These are phyloP conservation scores for Nepenthes mirabilis DNA, from an alignment of 148 eudicot genomes.

Conservation along the genomic window DNA sequence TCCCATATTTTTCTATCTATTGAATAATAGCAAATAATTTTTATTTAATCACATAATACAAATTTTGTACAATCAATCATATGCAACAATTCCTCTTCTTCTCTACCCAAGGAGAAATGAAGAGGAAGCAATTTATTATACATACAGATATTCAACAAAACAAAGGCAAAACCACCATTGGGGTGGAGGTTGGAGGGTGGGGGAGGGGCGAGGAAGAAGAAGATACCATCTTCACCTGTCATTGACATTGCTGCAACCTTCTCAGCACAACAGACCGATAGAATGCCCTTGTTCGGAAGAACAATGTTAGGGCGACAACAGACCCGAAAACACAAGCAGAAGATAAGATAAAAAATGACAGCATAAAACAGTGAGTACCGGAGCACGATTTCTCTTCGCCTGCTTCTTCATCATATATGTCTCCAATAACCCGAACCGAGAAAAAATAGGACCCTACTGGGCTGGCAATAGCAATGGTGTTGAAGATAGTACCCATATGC, in stretches of 20 bases:
- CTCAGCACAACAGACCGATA: constrained; percentile 37
- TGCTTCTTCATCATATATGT: constrained; percentile 56
- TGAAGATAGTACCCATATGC: constrained; percentile 88
- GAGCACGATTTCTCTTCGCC: constrained; percentile 38
- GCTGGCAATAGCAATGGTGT: constrained; percentile 72
- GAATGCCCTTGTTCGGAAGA: constrained; percentile 54
- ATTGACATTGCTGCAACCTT: constrained; percentile 8
- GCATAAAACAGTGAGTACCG: constrained; percentile 72
- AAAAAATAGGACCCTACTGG: constrained; percentile 71
- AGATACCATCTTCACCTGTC: no score
- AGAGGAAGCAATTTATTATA: no score
- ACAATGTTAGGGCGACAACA: constrained; percentile 36
- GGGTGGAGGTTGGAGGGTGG: no score
- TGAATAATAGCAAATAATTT: no score
- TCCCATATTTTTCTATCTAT: no score
- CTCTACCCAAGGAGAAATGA: no score
- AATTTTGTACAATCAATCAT: no score
- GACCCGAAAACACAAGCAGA: constrained; percentile 46
- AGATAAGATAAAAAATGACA: constrained; percentile 55
- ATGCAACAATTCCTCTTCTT: no score
- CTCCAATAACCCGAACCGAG: constrained; percentile 74
- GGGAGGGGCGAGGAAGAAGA: no score
- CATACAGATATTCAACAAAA: no score
- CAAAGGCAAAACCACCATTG: no score
- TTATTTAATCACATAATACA: no score